Evolutionary conservation across 208 protist genomes (phyloP), one percentile per base, ranked within the genome.

Genomic region (Naegleria lovaniensis): DNA sequence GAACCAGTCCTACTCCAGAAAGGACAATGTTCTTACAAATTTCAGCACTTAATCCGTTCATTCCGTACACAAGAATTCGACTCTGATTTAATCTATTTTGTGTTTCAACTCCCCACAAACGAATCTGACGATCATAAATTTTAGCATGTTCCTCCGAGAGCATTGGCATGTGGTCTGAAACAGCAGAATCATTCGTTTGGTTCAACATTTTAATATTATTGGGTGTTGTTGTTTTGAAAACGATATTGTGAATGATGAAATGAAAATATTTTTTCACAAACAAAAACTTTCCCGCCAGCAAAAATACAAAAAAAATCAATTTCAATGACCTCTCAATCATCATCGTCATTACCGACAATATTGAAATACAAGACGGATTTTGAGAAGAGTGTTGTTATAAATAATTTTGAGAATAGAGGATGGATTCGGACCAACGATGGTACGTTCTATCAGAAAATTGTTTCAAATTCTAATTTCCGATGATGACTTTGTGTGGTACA

Each of bases 61-160:
- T 52, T 90, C 95, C 95, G 59, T 90, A 76, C 11, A 97, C 58
- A 11, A 92, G 89, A 7, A 98, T 92, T 83, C 92, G 90, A 15
- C 95, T 95, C 58, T 91, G 75, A 91, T 91, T 94, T 83, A 98
- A 93, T 22, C 95, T 95, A 92, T 97, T 92, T 93, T 98, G 97
- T 22, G 96, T 95, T 29, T 95, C 93, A 84, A 95, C 94, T 51
- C 97, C 97, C 96, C 97, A 98, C 89, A 98, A 92, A 19, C 97
- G 94, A 11, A 98, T 95, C 91, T 98, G 97, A 39, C 97, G 94
- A 92, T 98, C 97, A 91, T 98, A 98, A 13, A 89, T 75, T 76
- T 89, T 39, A 29, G 86, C 86, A 41, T 87, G 36, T 25, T 52
- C 15, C 0, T 87, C 84, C 33, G 84, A 87, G 2, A 85, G 36